Conservation (phyloP, 495 filamentous ascomycete genomes). For the Trichoderma erinaceum region DNA sequence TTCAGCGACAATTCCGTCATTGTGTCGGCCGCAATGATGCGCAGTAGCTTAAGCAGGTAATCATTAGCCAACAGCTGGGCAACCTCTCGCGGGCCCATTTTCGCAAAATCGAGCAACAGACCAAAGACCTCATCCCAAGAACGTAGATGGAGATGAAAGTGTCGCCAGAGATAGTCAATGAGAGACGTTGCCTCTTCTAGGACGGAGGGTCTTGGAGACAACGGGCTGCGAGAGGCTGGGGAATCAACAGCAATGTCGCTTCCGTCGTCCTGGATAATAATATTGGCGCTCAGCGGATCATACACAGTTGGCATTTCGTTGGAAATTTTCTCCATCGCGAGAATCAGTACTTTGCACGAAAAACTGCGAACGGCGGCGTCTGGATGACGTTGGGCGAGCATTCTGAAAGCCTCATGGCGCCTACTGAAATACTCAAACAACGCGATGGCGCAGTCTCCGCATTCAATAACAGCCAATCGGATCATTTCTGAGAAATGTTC, state of each 20-base stretch:
- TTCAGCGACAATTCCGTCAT: slow-evolving; percentile 36
- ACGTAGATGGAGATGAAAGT: slow-evolving; percentile 50
- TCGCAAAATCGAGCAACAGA: slow-evolving; percentile 54
- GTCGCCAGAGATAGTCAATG: slow-evolving; percentile 50
- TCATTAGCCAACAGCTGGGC: slow-evolving; percentile 48
- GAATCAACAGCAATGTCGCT: neutral
- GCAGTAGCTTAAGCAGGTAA: slow-evolving; percentile 52
- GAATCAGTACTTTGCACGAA: slow-evolving; percentile 36
- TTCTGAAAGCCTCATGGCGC: slow-evolving; percentile 52
- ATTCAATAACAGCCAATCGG: slow-evolving; percentile 45
- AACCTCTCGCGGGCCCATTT: slow-evolving; percentile 49
- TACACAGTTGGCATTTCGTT: slow-evolving; percentile 37
- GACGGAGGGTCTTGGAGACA: slow-evolving; percentile 19
- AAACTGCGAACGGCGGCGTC: slow-evolving; percentile 55
- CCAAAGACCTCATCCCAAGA: slow-evolving; percentile 81
- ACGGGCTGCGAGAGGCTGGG: slow-evolving; percentile 15
- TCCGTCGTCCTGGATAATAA: slow-evolving; percentile 26
- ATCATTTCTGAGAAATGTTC: slow-evolving; percentile 51
- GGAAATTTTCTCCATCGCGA: slow-evolving; percentile 48
- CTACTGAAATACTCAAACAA: slow-evolving; percentile 59
- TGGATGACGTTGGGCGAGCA: slow-evolving; percentile 60
- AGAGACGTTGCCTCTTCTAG: slow-evolving; percentile 32
- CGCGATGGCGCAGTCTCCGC: slow-evolving; percentile 49
- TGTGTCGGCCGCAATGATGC: slow-evolving; percentile 57
- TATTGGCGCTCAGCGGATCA: slow-evolving; percentile 26